Percentiles rank a stretch among this genome's conserved stretches.
These are phyloP conservation scores for Plenodomus tracheiphilus DNA, from an alignment of 2,329 filamentous ascomycete species.

Conservation along the genomic window DNA sequence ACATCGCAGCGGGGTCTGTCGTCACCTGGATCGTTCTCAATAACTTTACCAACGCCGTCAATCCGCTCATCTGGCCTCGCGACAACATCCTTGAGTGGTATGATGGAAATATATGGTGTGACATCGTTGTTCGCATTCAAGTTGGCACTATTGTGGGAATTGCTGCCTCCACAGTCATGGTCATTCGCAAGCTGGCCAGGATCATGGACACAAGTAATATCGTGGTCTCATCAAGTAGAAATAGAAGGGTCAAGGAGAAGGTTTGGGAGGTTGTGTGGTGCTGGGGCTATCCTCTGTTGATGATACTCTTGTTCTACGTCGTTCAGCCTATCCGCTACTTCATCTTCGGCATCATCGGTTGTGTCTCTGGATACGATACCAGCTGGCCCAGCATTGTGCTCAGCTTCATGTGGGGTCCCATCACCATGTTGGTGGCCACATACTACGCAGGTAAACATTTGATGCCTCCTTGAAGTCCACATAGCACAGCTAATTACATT, in stretches of 20 bases:
- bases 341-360: constrained; percentile 63
- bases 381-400: constrained; percentile 63
- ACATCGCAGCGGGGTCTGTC: constrained; percentile 62
- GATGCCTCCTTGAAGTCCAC: no score
- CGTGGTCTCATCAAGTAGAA: constrained; percentile 54
- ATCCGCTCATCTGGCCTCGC: constrained; percentile 66
- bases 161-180: constrained; percentile 58
- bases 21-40: constrained; percentile 60
- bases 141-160: constrained; percentile 58
- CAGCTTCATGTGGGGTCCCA: constrained; percentile 58
- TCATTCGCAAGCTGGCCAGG: constrained; percentile 62
- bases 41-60: constrained; percentile 63
- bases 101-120: constrained; percentile 64
- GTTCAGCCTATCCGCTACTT: constrained; percentile 63
- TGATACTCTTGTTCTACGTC: constrained; percentile 61
- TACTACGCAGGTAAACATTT: constrained; percentile 62
- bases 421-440: constrained; percentile 57
- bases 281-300: constrained; percentile 57
- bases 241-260: constrained; percentile 52
- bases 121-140: constrained; percentile 64
- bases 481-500: constrained; percentile 9
- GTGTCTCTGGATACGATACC: constrained; percentile 55
- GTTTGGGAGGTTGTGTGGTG: constrained; percentile 60
- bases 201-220: constrained; percentile 64
- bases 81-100: constrained; percentile 61